A percentile compares a stretch with the other conserved stretches of the same genome.
Conservation (phyloP, 768 basidiomycete genomes). For the Calocera viscosa region DNA sequence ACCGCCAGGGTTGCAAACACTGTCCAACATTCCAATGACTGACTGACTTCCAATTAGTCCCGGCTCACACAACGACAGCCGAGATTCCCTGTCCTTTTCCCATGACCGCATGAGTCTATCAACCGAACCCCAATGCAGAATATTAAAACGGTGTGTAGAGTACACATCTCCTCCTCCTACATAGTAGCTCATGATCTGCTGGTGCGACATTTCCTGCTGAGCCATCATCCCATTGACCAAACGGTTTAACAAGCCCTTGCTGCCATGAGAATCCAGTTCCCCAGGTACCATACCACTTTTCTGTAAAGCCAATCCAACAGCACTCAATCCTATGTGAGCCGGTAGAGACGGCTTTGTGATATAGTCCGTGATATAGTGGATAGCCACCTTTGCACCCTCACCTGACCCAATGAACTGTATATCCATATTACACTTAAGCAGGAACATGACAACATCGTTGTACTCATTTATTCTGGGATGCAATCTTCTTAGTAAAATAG, state of each 20-base stretch:
- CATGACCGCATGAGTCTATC: background rate
- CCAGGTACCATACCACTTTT: background rate
- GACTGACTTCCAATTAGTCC: no score
- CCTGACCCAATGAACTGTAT: constrained; percentile 38
- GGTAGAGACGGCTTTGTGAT: constrained; percentile 37
- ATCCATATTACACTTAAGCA: constrained; percentile 36
- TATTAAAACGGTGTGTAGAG: constrained; percentile 13
- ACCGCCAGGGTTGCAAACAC: background rate
- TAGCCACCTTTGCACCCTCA: constrained; percentile 30
- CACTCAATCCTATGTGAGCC: constrained; percentile 25
- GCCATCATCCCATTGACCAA: constrained; percentile 1
- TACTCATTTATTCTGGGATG: constrained; percentile 37
- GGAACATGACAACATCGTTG: constrained; percentile 30
- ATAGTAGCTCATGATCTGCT: constrained; percentile 25
- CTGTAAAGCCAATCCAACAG: background rate
- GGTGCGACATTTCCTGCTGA: constrained; percentile 24
- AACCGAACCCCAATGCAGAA: constrained; percentile 10
- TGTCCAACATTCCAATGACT: background rate
- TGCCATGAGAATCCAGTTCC: background rate
- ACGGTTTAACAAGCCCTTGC: background rate
- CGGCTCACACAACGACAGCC: no score
- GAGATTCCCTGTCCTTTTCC: background rate
- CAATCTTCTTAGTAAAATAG: constrained; percentile 24
- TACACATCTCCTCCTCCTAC: constrained; percentile 21
- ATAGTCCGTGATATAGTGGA: constrained; percentile 41